Conservation (phyloP, 176 grass and related monocot genomes). For the Rhynchospora tenuis region DNA sequence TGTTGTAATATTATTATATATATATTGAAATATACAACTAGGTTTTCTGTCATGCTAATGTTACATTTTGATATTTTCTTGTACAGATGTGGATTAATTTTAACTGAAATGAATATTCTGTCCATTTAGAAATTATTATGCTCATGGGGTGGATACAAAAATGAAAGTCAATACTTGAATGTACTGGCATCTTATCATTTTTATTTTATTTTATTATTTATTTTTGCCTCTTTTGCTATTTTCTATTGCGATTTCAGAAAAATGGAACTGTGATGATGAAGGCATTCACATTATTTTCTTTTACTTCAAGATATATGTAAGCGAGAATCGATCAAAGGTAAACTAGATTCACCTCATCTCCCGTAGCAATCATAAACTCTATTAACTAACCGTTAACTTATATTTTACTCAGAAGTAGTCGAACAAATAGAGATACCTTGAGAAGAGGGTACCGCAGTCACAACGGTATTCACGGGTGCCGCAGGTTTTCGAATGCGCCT, state of each 20-base stretch:
- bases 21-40: background rate
- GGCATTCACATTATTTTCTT: background rate
- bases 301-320: background rate
- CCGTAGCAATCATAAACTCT: background rate
- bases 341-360: background rate
- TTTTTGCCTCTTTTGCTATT: background rate
- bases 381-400: background rate
- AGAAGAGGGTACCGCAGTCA: conserved; percentile 98
- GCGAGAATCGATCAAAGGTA: background rate
- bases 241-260: background rate
- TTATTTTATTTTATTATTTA: too few relatives aligned
- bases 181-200: too few relatives aligned
- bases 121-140: too few relatives aligned
- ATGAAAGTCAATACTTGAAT: too few relatives aligned
- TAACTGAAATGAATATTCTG: too few relatives aligned
- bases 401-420: background rate
- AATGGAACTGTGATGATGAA: background rate
- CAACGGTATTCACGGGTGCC: conserved; percentile 97
- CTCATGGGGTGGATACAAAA: too few relatives aligned
- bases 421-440: conserved; percentile 43
- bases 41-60: background rate
- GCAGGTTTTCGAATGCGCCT: conserved; percentile 98
- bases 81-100: too few relatives aligned
- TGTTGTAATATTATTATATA: background rate
- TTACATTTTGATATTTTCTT: background rate